Conservation (phyloP, 2,329 filamentous ascomycete genomes). For the Phialocephala sp. region DNA sequence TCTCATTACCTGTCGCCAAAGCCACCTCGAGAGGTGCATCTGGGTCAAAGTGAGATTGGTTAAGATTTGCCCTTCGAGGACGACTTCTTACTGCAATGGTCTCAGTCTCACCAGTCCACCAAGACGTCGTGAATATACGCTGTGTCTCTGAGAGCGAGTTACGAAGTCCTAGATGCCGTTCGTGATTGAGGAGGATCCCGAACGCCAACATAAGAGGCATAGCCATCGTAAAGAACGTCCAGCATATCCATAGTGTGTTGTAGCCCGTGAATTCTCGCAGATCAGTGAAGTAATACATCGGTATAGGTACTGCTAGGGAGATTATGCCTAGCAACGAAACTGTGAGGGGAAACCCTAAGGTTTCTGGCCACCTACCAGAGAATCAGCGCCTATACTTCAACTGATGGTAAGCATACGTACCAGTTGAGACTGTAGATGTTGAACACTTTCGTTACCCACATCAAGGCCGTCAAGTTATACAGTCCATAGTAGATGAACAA, state of each 20-base stretch:
- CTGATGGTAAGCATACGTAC: constrained; percentile 39
- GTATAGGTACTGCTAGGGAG: constrained; percentile 64
- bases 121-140: constrained; percentile 68
- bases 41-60: constrained; percentile 39
- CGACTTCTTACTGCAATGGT: constrained; percentile 50
- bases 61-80: constrained; percentile 46
- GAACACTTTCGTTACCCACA: constrained; percentile 76
- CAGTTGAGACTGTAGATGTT: constrained; percentile 75
- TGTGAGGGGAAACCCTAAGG: constrained; percentile 68
- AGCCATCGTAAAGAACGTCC: constrained; percentile 74
- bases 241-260: constrained; percentile 72
- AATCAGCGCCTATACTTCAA: background rate
- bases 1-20: constrained; percentile 35
- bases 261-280: constrained; percentile 60
- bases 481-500: constrained; percentile 72
- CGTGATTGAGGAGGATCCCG: constrained; percentile 65
- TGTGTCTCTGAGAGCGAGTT: constrained; percentile 69
- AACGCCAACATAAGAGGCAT: constrained; percentile 71
- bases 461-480: constrained; percentile 69
- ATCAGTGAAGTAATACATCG: constrained; percentile 61
- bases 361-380: constrained; percentile 60
- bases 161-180: constrained; percentile 66
- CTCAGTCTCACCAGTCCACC: constrained; percentile 65
- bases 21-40: constrained; percentile 41
- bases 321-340: constrained; percentile 64